These are phyloP conservation scores for Linnemannia elongata DNA, from an alignment of 192 early-diverging fungal genomes.

Conservation along the genomic window DNA sequence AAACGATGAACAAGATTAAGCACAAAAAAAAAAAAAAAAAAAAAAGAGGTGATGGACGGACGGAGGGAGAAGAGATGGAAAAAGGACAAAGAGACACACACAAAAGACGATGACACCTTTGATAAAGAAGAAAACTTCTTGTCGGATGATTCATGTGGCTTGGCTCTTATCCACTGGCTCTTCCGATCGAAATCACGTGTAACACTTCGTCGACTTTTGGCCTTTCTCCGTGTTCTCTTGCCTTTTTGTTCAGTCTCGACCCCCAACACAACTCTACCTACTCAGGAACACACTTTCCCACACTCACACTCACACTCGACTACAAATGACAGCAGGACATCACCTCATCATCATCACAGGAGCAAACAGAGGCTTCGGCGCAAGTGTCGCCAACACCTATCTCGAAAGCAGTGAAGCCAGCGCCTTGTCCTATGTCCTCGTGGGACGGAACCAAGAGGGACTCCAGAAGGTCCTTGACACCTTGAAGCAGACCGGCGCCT, in stretches of 20 bases:
- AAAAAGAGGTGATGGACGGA: background rate
- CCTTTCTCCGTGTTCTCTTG: background rate
- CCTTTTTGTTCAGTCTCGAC: too few relatives aligned
- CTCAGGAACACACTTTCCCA: conserved; percentile 4
- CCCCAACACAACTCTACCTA: background rate
- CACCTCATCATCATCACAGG: conserved; percentile 71
- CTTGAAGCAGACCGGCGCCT: background rate
- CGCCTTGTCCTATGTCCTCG: conserved; percentile 64
- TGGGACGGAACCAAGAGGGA: conserved; percentile 66
- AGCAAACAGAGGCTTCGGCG: conserved; percentile 77
- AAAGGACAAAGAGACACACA: background rate
- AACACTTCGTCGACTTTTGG: background rate
- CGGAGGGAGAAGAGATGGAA: background rate
- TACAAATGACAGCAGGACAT: conserved; percentile 37
- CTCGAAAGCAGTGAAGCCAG: conserved; percentile 37
- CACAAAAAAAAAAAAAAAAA: conserved; percentile 11
- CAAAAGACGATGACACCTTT: background rate
- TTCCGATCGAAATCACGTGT: background rate
- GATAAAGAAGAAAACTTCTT: background rate
- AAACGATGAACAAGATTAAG: background rate
- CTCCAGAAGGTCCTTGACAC: conserved; percentile 35
- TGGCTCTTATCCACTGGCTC: background rate
- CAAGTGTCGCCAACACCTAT: conserved; percentile 62
- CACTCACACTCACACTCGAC: background rate
- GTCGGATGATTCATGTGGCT: conserved; percentile 1